Base-by-base conservation (phyloP, 1,139 yeast species). In the Yamadazyma triangularis region DNA sequence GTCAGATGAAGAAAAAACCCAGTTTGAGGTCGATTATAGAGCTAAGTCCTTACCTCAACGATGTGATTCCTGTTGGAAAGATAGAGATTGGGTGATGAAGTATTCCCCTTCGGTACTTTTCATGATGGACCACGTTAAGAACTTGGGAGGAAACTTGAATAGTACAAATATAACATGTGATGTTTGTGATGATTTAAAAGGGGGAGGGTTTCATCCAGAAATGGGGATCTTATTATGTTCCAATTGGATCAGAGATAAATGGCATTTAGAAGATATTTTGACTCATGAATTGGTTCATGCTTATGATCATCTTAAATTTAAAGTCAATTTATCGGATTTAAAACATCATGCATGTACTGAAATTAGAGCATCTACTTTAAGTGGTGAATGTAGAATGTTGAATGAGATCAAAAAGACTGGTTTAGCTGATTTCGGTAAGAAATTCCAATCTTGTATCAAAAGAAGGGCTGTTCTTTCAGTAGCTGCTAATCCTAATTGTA, bases 271-370 rank as follows among this genome's bases (percentile, higher is more conserved):
- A 53, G 97, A 91, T 50, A 84, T 94, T 0, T 60, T 91, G 40
- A 73, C 96, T 3, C 99, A 91, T 54, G 99, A 91, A 51, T 68
- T 91, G 54, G 80, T 93, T 14, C 99, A 91, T 57, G 93, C 89
- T 32, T 91, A 87, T 57, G 99, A 91, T 56, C 82, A 88, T 51
- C 66, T 87, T 44, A 82, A 87, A 54, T 91, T 93, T 63, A 68
- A 86, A 33, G 87, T 91, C 8, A 84, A 91, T 53, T 82, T 95
- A 79, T 54, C 70, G 34, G 77, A 91, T 55, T 64, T 93, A 50
- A 77, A 77, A 48, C 98, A 91, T 51, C 98, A 91, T 53, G 98
- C 98, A 0, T 93, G 98, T 56, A 82, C 96, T 1, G 98, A 91
- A 58, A 87, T 91, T 31, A 69, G 99, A 38, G 98, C 98, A 0